These are phyloP conservation scores for Chytriomyces confervae DNA, from an alignment of 192 early-diverging fungal species.

Conservation along the genomic window DNA sequence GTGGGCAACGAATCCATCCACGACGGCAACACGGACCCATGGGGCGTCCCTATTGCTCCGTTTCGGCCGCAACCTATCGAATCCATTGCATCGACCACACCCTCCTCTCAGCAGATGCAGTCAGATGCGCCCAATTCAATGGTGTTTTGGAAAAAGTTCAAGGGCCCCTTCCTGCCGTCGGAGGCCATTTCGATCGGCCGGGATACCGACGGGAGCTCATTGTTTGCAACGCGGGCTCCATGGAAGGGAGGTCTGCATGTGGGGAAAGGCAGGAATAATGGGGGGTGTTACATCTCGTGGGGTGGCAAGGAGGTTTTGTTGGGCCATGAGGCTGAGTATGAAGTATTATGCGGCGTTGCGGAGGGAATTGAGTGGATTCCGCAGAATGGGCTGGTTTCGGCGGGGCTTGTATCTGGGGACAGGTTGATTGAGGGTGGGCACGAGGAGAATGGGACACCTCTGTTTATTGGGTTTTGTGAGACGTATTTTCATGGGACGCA, in stretches of 20 bases:
- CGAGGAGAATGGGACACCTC: neutral
- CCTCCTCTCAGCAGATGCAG: too few relatives aligned
- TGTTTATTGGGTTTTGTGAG: conserved; percentile 25
- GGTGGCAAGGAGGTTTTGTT: conserved; percentile 25
- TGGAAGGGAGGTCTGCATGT: conserved; percentile 19
- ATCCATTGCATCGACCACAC: too few relatives aligned
- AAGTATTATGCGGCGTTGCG: conserved; percentile 19
- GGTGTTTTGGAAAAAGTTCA: neutral
- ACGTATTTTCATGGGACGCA: conserved; percentile 26
- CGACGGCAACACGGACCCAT: too few relatives aligned
- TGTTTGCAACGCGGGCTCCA: conserved; percentile 14
- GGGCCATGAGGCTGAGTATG: conserved; percentile 3
- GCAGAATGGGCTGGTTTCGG: neutral
- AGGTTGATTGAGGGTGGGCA: conserved; percentile 14
- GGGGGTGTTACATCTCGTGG: conserved; percentile 14
- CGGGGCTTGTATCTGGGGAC: neutral
- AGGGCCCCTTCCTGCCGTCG: neutral
- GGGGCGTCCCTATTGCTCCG: too few relatives aligned
- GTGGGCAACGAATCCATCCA: too few relatives aligned
- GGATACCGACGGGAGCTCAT: conserved; percentile 21
- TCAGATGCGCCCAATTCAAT: too few relatives aligned
- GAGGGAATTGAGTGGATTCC: conserved; percentile 23
- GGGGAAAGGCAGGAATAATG: conserved; percentile 17
- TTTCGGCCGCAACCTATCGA: too few relatives aligned
- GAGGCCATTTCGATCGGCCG: conserved; percentile 17